These are phyloP conservation scores for Alisma plantagoaquatica DNA, from an alignment of 106 monocot genomes.

Conservation along the genomic window DNA sequence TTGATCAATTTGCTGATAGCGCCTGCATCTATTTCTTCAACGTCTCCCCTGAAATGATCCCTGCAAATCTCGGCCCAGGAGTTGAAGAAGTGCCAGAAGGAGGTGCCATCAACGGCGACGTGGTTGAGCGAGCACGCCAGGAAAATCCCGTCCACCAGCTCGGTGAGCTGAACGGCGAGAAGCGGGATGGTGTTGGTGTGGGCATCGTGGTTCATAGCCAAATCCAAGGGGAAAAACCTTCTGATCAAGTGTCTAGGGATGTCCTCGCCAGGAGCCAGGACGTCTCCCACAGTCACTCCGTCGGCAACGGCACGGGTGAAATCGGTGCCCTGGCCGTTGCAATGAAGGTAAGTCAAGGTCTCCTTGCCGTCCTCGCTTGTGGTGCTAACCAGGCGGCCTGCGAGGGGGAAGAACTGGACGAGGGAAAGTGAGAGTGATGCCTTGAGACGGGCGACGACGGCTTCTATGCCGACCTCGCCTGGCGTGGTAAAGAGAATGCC, in stretches of 20 bases:
- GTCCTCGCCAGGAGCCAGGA: constrained; percentile 37
- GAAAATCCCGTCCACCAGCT: constrained; percentile 72
- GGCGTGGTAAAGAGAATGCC: constrained; percentile 52
- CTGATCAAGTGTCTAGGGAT: constrained; percentile 35
- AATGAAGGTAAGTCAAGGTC: constrained; percentile 33
- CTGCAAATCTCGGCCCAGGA: constrained; percentile 70
- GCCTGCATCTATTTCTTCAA: no score
- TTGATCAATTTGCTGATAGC: no score
- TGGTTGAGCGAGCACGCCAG: constrained; percentile 66
- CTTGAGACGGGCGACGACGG: constrained; percentile 28
- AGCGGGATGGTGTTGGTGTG: constrained; percentile 63
- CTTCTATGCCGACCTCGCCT: constrained; percentile 15
- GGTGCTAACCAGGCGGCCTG: constrained; percentile 58
- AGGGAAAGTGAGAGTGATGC: constrained; percentile 51
- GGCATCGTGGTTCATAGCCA: constrained; percentile 51
- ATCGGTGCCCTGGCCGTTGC: constrained; percentile 33
- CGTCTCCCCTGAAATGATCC: no score
- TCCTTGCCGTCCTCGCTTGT: no score
- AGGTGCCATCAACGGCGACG: constrained; percentile 76
- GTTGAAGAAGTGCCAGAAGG: constrained; percentile 92
- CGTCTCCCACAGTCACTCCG: constrained; percentile 16
- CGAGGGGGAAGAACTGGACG: constrained; percentile 43
- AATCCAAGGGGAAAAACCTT: constrained; percentile 54
- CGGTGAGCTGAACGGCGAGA: constrained; percentile 76
- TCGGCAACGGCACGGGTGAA: constrained; percentile 60